Evolutionary conservation across 2,329 filamentous ascomycete genomes (phyloP), one percentile per base, ranked within the genome.

Genomic region (Aspergillus ibericus): DNA sequence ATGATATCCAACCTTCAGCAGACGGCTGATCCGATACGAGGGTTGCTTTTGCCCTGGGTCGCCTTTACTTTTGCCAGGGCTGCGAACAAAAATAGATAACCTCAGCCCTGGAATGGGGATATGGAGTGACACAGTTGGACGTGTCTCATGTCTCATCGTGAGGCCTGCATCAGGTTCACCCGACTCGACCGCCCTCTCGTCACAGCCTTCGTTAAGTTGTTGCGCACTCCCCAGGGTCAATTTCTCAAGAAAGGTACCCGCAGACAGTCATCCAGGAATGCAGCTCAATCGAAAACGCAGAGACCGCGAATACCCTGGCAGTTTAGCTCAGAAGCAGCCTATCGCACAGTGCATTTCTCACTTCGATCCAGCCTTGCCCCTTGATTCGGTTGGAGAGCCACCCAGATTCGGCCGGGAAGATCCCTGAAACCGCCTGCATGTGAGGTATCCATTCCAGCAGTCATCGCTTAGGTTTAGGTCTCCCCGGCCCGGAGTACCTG

Each of bases 351-450:
- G 32, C 18, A 8, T 51, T 5, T 38, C 20, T 29, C 36, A 25
- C 34, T 51, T 10, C 20, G 9, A 18, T 16, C 15, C 35, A 25
- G 29, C 27, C 38, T 52, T 52, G 54, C 56, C 48, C 50, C 55
- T 54, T 56, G 52, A 46, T 53, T 53, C 44, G 13, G 34, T 53
- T 35, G 32, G 46, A 42, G 44, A 25, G n/a, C 51, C 49, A 53
- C 32, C 51, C 47, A 40, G 34, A 53, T 55, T 40, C 52, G 47
- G 27, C 56, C 36, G 53, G 61, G 59, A 56, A 57, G 47, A 63
- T 57, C 59, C 63, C 47, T 53, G 61, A 34, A 50, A 32, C 29
- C 13, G 20, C 52, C 46, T 60, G 61, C 63, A 65, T 65, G 49
- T 60, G 63, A 65, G 61, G 53, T 53, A 58, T 59, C 57, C 40